Conservation (phyloP, 2,329 filamentous ascomycete genomes). For the Verticillium nonalfalfae region DNA sequence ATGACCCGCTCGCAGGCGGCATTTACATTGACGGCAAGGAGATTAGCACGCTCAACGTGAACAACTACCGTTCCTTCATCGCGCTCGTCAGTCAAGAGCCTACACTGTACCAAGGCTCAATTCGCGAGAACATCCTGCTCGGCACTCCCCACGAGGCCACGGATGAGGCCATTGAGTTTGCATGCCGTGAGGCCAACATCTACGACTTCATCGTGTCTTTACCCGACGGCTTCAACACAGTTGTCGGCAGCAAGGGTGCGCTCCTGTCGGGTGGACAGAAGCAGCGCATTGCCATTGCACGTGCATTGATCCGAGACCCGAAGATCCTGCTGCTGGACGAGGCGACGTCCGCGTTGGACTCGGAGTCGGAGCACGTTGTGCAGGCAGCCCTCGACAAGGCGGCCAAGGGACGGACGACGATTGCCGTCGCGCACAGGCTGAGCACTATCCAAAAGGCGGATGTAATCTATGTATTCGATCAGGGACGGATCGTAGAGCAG, state of each 20-base stretch:
- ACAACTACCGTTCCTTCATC: slow-evolving; percentile 76
- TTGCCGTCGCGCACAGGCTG: slow-evolving; percentile 87
- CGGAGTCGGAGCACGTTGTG: slow-evolving; percentile 71
- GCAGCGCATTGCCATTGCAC: slow-evolving; percentile 88
- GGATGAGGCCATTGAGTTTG: slow-evolving; percentile 68
- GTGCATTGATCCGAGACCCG: slow-evolving; percentile 84
- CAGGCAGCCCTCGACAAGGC: slow-evolving; percentile 77
- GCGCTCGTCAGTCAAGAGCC: slow-evolving; percentile 92
- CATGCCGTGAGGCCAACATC: slow-evolving; percentile 86
- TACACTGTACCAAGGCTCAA: slow-evolving; percentile 87
- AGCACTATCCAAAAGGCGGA: slow-evolving; percentile 94
- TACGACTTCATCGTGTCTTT: slow-evolving; percentile 86
- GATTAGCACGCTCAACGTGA: slow-evolving; percentile 74
- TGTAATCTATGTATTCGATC: slow-evolving; percentile 93
- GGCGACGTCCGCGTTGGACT: slow-evolving; percentile 72
- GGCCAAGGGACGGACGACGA: slow-evolving; percentile 79
- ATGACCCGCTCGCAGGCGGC: slow-evolving; percentile 76
- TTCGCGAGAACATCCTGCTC: slow-evolving; percentile 84
- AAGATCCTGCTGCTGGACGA: slow-evolving; percentile 81
- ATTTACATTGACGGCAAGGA: slow-evolving; percentile 80
- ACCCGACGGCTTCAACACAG: slow-evolving; percentile 77
- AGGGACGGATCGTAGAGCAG: slow-evolving; percentile 76
- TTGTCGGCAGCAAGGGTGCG: slow-evolving; percentile 81
- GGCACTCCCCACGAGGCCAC: slow-evolving; percentile 62
- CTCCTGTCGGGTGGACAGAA: slow-evolving; percentile 89